Base-by-base conservation (phyloP, 768 basidiomycete species). In the Suillus cothurnatus region DNA sequence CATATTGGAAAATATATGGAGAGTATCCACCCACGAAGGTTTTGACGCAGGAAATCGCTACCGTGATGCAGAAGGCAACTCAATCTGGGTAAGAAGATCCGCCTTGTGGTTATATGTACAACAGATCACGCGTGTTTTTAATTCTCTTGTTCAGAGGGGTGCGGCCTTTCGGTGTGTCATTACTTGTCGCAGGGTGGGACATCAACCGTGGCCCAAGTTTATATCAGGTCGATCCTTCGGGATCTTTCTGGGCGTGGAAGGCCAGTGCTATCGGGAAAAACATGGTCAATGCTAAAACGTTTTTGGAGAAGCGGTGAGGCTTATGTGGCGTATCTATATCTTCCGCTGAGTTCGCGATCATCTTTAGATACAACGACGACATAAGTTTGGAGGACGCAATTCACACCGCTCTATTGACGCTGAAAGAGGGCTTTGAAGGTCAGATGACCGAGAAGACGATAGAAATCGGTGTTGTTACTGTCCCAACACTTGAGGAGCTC, bases 381-480 rank as follows among this genome's bases (percentile, higher is more conserved):
- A 97, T 99, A 76, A 97, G 95, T 72, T 82, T 99, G 64, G 97
- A 98, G 80, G 97, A 98, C 77, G 97, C 97, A 39, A 99, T 99
- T 69, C 97, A 99, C 79, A 99, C 97, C 15, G 97, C 97, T 39
- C 87, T 99, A 34, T 80, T 99, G 69, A 99, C 97, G 41, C 83
- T 99, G 69, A 99, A 99, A 80, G 97, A 99, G 80, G 96, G 97
- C 4, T 99, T 99, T 72, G 97, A 99, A 79, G 97, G 97, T n/a
- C 94, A 98, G 75, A 98, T 99, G 97, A 98, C 97, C 34, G 97
- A 98, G 81, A 96, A 97, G 83, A 99, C 97, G 55, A 97, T 99
- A 73, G 97, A 99, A 81, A 94, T 99, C 61, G 97, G 97, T 39
- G 89, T 99, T 47, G 87, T 99, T 68, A 97, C 95, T 59, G 92